Evolutionary conservation across 495 filamentous ascomycete species (phyloP).

Genomic region (Lentithecium fluviatile): DNA sequence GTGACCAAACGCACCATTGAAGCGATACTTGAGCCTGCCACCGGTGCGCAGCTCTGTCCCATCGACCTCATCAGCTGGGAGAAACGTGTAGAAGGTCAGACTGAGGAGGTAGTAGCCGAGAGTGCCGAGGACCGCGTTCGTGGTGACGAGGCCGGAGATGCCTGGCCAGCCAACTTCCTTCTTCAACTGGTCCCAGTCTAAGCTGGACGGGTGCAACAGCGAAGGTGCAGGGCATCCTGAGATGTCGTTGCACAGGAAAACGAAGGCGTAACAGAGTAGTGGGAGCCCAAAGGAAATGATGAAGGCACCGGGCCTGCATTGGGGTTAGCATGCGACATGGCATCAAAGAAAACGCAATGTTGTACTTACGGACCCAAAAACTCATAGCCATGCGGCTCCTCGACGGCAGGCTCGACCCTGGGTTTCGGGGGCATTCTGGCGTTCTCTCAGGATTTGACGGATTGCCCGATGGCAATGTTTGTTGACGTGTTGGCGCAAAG

Average conservation of each 20-base stretch:
- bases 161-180: constrained; percentile 79
- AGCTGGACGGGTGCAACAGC: constrained; percentile 69
- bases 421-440: constrained; percentile 31
- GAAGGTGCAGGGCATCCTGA: constrained; percentile 88
- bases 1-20: constrained; percentile 65
- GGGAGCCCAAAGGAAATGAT: constrained; percentile 76
- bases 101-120: constrained; percentile 81
- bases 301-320: constrained; percentile 67
- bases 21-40: constrained; percentile 78
- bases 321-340: constrained; percentile 27
- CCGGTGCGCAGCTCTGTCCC: constrained; percentile 70
- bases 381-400: constrained; percentile 61
- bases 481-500: not conserved
- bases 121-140: constrained; percentile 58
- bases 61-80: constrained; percentile 71
- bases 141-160: constrained; percentile 57
- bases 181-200: constrained; percentile 70
- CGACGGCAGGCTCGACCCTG: constrained; percentile 12
- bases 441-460: not conserved
- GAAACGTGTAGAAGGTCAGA: constrained; percentile 68
- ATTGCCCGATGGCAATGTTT: not conserved
- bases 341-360: constrained; percentile 10
- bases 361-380: constrained; percentile 82
- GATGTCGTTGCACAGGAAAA: constrained; percentile 88
- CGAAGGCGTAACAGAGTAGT: constrained; percentile 66